Conservation (phyloP, 1,139 yeast species). For the Blastobotrys niveus region DNA sequence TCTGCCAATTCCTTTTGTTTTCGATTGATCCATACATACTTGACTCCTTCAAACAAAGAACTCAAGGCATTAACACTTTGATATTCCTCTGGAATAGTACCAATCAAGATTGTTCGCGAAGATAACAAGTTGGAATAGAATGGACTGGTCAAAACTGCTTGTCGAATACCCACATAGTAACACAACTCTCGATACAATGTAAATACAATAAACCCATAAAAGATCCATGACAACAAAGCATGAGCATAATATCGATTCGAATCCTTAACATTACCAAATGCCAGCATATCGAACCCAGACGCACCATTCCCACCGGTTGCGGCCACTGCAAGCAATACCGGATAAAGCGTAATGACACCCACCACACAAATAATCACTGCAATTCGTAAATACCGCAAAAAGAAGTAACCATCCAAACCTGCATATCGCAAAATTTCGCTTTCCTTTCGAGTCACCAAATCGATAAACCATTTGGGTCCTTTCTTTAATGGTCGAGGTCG, state of each 20-base stretch:
- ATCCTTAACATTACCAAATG: conserved; percentile 68
- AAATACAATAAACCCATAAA: conserved; percentile 63
- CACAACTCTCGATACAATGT: conserved; percentile 76
- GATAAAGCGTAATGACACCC: conserved; percentile 65
- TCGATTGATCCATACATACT: conserved; percentile 69
- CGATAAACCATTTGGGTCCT: conserved; percentile 36
- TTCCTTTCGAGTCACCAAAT: conserved; percentile 48
- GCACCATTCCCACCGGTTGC: conserved; percentile 67
- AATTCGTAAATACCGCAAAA: conserved; percentile 67
- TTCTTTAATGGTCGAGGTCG: conserved; percentile 34
- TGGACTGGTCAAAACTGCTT: conserved; percentile 77
- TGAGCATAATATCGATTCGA: conserved; percentile 77
- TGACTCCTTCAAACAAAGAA: conserved; percentile 62
- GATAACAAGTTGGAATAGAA: conserved; percentile 65
- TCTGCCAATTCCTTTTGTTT: conserved; percentile 54
- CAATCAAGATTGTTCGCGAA: conserved; percentile 74
- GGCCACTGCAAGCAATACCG: conserved; percentile 79
- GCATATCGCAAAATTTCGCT: conserved; percentile 67
- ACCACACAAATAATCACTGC: conserved; percentile 52
- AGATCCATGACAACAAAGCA: conserved; percentile 73
- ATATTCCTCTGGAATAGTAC: conserved; percentile 67
- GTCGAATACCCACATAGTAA: conserved; percentile 72
- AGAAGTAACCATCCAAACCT: conserved; percentile 86
- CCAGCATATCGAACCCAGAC: conserved; percentile 67
- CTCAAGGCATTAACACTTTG: conserved; percentile 55